Conservation (phyloP, 2,329 filamentous ascomycete species). For the Aspergillus candidus region DNA sequence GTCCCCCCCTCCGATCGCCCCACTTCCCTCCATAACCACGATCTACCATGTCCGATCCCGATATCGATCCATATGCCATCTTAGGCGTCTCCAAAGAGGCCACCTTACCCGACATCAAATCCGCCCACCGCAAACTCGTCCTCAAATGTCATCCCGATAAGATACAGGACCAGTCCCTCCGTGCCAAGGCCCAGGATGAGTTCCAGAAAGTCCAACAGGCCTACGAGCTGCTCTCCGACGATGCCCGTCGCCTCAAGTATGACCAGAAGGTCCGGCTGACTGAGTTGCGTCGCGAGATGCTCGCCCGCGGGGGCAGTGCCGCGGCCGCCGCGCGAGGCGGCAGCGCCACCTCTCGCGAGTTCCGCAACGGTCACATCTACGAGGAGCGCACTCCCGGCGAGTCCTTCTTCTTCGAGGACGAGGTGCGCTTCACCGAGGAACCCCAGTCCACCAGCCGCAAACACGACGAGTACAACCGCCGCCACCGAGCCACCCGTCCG, state of each 20-base stretch:
- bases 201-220: conserved; percentile 91
- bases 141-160: conserved; percentile 91
- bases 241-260: conserved; percentile 65
- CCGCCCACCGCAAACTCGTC: conserved; percentile 76
- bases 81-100: conserved; percentile 70
- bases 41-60: conserved; percentile 24
- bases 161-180: conserved; percentile 69
- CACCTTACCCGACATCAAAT: conserved; percentile 64
- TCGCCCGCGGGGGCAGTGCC: conserved; percentile 38
- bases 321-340: conserved; percentile 13
- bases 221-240: conserved; percentile 83
- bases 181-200: conserved; percentile 72
- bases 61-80: conserved; percentile 69
- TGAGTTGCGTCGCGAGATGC: conserved; percentile 55
- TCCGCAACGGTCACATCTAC: conserved; percentile 38
- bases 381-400: conserved; percentile 39
- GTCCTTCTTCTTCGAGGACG: conserved; percentile 32
- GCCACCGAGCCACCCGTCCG: conserved; percentile 23
- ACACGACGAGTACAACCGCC: conserved; percentile 32
- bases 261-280: conserved; percentile 67
- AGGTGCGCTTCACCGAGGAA: conserved; percentile 33
- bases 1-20: conserved; percentile 3
- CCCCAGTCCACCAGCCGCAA: conserved; percentile 35
- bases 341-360: conserved; percentile 28
- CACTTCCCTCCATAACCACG: conserved; percentile 8